Percentiles rank a stretch among this genome's conserved stretches.
These are phyloP conservation scores for Acanthamoeba quina DNA, from an alignment of 208 protist genomes.

Conservation along the genomic window DNA sequence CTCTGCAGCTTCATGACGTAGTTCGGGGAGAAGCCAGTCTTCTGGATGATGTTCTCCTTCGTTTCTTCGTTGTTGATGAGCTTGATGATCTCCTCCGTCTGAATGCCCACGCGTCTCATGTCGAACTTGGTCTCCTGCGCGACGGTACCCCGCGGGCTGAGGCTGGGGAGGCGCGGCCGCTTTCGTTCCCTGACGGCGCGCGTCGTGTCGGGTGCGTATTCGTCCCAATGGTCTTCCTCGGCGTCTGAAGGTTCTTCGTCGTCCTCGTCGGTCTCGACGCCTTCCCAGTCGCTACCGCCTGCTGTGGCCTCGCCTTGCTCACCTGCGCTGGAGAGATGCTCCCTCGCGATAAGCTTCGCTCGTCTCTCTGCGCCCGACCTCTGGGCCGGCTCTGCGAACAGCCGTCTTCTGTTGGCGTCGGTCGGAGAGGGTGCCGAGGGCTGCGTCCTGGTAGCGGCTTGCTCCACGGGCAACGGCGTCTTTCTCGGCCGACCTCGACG, in stretches of 20 bases:
- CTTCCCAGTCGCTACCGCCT: not conserved
- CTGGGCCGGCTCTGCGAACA: not conserved
- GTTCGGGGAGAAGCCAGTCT: conserved; percentile 21
- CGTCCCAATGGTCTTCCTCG: not conserved
- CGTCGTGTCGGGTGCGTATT: not conserved
- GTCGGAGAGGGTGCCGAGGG: not conserved
- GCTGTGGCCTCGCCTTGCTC: not conserved
- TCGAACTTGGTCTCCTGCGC: not conserved
- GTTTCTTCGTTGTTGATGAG: conserved; percentile 58
- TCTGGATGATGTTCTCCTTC: not conserved
- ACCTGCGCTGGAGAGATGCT: not conserved
- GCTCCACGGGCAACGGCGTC: not conserved
- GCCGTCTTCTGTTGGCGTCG: not conserved
- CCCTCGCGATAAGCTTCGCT: not conserved
- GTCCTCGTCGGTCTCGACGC: not conserved
- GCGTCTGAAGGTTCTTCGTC: not conserved
- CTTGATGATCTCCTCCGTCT: conserved; percentile 31
- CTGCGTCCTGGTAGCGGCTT: not conserved
- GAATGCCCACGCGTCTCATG: not conserved
- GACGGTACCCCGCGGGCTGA: not conserved
- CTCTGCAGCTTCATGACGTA: conserved; percentile 58
- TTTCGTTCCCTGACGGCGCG: not conserved
- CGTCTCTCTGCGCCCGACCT: not conserved
- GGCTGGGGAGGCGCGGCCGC: not conserved
- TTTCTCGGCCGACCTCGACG: not conserved